Percentiles rank a stretch among this genome's conserved stretches.
Conservation (phyloP, 2,329 filamentous ascomycete genomes). For the Aspergillus nomiae region DNA sequence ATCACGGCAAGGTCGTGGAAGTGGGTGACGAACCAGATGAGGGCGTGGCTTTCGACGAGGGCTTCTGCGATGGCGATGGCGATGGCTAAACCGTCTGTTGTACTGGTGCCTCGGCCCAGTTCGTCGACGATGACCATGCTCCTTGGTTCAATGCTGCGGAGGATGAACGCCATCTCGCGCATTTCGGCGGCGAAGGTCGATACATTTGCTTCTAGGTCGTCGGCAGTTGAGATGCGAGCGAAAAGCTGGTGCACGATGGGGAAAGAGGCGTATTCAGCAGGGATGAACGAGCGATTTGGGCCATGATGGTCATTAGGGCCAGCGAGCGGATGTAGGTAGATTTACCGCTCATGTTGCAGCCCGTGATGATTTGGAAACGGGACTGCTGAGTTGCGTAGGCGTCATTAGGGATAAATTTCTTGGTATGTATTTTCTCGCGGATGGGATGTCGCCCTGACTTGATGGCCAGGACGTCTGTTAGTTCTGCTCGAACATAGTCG, state of each 20-base stretch:
- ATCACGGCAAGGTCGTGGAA: slow-evolving; percentile 81
- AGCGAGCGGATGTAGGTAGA: slow-evolving; percentile 90
- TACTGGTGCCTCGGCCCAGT: slow-evolving; percentile 86
- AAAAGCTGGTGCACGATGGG: slow-evolving; percentile 82
- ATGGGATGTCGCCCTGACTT: slow-evolving; percentile 78
- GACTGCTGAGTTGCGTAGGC: slow-evolving; percentile 79
- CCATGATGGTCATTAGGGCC: slow-evolving; percentile 86
- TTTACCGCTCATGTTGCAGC: slow-evolving; percentile 98
- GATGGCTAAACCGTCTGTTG: slow-evolving; percentile 83
- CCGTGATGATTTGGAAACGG: slow-evolving; percentile 90
- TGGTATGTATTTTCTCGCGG: slow-evolving; percentile 69
- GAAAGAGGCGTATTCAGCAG: slow-evolving; percentile 79
- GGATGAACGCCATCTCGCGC: slow-evolving; percentile 92
- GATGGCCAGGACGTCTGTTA: slow-evolving; percentile 70
- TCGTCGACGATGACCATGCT: slow-evolving; percentile 89
- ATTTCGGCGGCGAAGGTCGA: slow-evolving; percentile 95
- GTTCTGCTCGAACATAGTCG: slow-evolving; percentile 69
- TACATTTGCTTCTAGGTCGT: slow-evolving; percentile 85
- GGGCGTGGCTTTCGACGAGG: slow-evolving; percentile 73
- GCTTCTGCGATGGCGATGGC: slow-evolving; percentile 89
- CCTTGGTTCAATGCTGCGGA: slow-evolving; percentile 75
- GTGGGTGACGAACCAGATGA: slow-evolving; percentile 93
- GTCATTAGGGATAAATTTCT: slow-evolving; percentile 82
- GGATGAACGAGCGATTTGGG: slow-evolving; percentile 88
- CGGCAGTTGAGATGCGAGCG: slow-evolving; percentile 81